Evolutionary conservation across 345 rosid species (phyloP), one percentile per base, ranked within the genome.

Genomic region (Physaria fendleri): DNA sequence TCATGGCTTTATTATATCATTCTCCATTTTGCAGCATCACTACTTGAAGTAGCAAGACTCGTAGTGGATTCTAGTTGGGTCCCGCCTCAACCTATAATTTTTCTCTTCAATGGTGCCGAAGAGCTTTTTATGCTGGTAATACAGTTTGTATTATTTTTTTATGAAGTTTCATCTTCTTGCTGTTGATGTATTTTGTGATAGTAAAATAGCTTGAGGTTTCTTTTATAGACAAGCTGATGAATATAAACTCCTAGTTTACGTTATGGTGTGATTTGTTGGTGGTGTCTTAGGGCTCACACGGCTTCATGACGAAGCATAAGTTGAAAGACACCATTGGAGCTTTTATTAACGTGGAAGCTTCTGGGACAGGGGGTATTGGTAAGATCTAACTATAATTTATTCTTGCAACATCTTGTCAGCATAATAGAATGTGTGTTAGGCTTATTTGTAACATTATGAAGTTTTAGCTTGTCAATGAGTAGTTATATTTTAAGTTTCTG

Each of bases 281-380:
- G 17, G 56, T n/a, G n/a, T n/a, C 2, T 33, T 78, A 93, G 99
- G 99, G 90, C 42, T 78, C 99, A 46, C 97, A 93, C 68, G 97
- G 99, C 69, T 93, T 93, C 77, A 82, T 93, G 87, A 89, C 72
- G 59, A 76, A 88, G 56, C 69, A 87, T 71, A 82, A 73, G 80
- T 85, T 96, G 95, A 85, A 79, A 40, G 85, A 89, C 66, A 75
- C 86, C 28, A 75, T 93, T 64, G 97, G 99, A 62, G 97, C 99
- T 76, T 66, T 78, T 68, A 77, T 93, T 70, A 85, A 93, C 66
- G 84, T 93, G 65, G 99, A 93, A 79, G 99, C 99, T 52, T 85
- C 99, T 72, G 99, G 99, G 11, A 76, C 84, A 2, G 97, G 95
- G 70, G 97, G 99, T 59, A 77, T 76, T 77, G 99, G 99, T 93